Evolutionary conservation across 345 rosid genomes (phyloP).

Genomic region (Salix dunnii): DNA sequence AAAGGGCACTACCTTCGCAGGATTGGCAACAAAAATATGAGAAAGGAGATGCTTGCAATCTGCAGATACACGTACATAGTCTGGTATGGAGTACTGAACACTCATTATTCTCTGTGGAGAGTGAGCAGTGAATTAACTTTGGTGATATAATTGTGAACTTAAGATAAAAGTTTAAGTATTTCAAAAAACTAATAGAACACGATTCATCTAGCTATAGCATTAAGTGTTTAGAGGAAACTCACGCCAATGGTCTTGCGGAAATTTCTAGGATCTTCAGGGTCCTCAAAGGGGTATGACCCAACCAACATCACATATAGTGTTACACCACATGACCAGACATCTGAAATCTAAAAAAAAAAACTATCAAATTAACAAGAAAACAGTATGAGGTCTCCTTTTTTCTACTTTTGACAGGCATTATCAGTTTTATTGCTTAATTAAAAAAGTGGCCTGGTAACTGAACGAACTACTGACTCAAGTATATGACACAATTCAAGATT

Average conservation of each 20-base stretch:
- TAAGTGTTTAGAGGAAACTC: conserved; percentile 8
- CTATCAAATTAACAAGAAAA: conserved; percentile 10
- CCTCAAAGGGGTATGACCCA: conserved; percentile 75
- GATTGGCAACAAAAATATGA: conserved; percentile 60
- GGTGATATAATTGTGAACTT: not conserved
- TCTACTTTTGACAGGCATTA: not conserved
- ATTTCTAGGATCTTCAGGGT: conserved; percentile 68
- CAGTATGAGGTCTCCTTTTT: not conserved
- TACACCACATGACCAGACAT: conserved; percentile 85
- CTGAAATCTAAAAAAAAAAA: conserved; percentile 46
- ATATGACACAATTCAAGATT: not conserved
- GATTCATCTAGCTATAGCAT: not conserved
- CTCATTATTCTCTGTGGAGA: conserved; percentile 55
- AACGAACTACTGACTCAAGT: not conserved
- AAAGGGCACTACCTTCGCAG: conserved; percentile 44
- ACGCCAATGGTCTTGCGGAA: conserved; percentile 70
- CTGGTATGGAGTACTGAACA: conserved; percentile 61
- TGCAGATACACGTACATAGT: conserved; percentile 58
- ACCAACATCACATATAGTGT: conserved; percentile 74
- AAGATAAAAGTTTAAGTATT: no score
- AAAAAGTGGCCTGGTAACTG: not conserved
- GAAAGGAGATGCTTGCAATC: conserved; percentile 62
- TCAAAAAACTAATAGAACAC: not conserved
- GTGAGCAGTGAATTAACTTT: not conserved
- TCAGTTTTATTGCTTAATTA: not conserved